Percentiles rank a stretch among this genome's conserved stretches.
Evolutionary conservation across 2,329 filamentous ascomycete species (phyloP).

Genomic region (Sporothrix euskadiensis): DNA sequence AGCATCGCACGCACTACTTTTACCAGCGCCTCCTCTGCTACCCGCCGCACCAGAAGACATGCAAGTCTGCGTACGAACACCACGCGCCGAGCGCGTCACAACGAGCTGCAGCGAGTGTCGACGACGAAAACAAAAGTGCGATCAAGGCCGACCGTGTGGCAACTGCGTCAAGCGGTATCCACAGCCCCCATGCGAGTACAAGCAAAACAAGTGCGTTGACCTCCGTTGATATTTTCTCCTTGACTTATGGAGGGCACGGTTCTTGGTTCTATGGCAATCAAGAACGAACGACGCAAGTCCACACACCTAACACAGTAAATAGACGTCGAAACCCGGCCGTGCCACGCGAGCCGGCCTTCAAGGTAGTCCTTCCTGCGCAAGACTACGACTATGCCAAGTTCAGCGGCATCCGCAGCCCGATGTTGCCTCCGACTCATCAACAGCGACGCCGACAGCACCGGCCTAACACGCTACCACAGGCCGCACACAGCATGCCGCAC

Average conservation of each 20-base stretch:
- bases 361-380: slow-evolving; percentile 33
- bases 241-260: no score
- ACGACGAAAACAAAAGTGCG: slow-evolving; percentile 55
- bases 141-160: slow-evolving; percentile 55
- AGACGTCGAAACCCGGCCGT: slow-evolving; percentile 28
- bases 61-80: slow-evolving; percentile 35
- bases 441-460: slow-evolving; percentile 5
- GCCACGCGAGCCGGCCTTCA: slow-evolving; percentile 35
- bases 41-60: slow-evolving; percentile 36
- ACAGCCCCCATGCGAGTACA: slow-evolving; percentile 53
- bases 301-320: neutral
- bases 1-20: neutral
- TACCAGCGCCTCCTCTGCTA: slow-evolving; percentile 30
- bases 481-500: neutral
- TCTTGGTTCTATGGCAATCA: no score
- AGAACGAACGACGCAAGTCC: neutral
- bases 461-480: neutral
- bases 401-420: slow-evolving; percentile 31
- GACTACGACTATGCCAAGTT: slow-evolving; percentile 23
- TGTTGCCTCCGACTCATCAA: slow-evolving; percentile 30
- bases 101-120: slow-evolving; percentile 52
- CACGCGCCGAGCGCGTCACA: slow-evolving; percentile 36
- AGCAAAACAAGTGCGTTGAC: slow-evolving; percentile 28
- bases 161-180: slow-evolving; percentile 57
- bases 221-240: no score